Base-by-base conservation (phyloP, 2,329 filamentous ascomycete genomes). In the Onygena corvina region DNA sequence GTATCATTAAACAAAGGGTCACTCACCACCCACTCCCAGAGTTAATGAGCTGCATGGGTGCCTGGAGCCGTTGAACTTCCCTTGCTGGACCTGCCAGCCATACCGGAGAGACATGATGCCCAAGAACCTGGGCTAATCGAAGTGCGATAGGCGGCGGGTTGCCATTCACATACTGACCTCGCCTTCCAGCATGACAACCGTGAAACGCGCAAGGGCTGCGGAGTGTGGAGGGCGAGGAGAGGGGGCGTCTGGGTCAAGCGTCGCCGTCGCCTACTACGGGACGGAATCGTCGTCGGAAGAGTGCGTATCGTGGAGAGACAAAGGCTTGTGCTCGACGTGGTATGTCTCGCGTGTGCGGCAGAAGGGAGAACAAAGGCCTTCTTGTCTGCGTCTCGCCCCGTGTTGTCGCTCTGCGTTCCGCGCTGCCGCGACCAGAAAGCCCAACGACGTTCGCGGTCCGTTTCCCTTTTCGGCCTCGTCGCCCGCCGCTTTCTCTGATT, bases 61-160 rank as follows among this genome's bases (percentile, higher is more conserved):
- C n/a, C 20, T 47, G n/a, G 45, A 33, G 30, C 20, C 40, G 12
- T 45, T 45, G 40, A 27, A 30, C 18, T 34, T 47, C 23, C 30
- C 23, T 21, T 47, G 45, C 45, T 47, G 45, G 45, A 18, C 20
- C 18, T 47, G 23, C 45, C 45, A 47, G 27, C 45, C 45, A 27
- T 30, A 47, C 21, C 12, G n/a, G 3, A 48, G 50, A 50, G 48
- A 47, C 50, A 52, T 52, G 35, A 16, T 40, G 46, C 42, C 46
- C 23, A 35, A 18, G 35, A 16, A 46, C 51, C 51, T 21, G 21
- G 47, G 34, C 34, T 29, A 18, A 30, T 36, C 31, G 46, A 20
- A 48, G 25, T 16, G 25, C 23, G 38, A 29, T 47, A 16, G 20
- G 21, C 36, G 27, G 16, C n/a, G 25, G n/a, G 35, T 23, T 50